Conservation (phyloP, 768 basidiomycete genomes). For the Boletus coccyginus region DNA sequence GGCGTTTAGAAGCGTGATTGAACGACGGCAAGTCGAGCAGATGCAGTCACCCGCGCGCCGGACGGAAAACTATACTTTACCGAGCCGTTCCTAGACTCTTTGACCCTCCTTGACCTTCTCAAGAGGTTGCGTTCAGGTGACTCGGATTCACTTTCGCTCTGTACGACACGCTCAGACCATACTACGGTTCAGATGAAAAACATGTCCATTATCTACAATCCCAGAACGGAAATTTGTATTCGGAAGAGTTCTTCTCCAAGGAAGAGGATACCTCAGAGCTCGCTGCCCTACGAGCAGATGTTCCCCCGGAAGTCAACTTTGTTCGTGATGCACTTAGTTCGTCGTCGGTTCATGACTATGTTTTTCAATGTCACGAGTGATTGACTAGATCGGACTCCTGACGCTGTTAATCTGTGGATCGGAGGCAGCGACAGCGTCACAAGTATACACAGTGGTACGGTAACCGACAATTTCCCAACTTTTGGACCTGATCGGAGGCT, state of each 20-base stretch:
- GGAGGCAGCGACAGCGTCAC: conserved; percentile 76
- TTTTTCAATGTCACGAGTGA: not conserved
- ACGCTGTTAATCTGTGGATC: conserved; percentile 94
- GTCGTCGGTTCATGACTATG: conserved; percentile 16
- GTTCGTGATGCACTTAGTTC: conserved; percentile 77
- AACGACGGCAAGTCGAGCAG: conserved; percentile 56
- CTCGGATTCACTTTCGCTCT: not conserved
- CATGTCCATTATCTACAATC: conserved; percentile 77
- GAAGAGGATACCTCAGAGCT: conserved; percentile 55
- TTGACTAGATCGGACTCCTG: conserved; percentile 56
- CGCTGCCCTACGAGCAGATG: conserved; percentile 55
- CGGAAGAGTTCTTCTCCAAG: conserved; percentile 39
- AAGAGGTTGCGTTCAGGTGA: conserved; percentile 37
- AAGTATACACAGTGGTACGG: conserved; percentile 80
- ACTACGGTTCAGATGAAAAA: conserved; percentile 10
- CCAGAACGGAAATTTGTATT: conserved; percentile 87
- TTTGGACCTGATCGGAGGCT: not conserved
- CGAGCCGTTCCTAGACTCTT: conserved; percentile 67
- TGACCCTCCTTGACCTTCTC: conserved; percentile 63
- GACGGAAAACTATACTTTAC: conserved; percentile 66
- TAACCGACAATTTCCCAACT: not conserved
- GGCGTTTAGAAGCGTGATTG: conserved; percentile 9
- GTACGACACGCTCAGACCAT: not conserved
- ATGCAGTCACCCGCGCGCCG: conserved; percentile 57
- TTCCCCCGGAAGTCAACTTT: conserved; percentile 69